A percentile compares a stretch with the other conserved stretches of the same genome.
These are phyloP conservation scores for Chimonanthus salicifolius DNA, from an alignment of 164 flowering plant species.

Conservation along the genomic window DNA sequence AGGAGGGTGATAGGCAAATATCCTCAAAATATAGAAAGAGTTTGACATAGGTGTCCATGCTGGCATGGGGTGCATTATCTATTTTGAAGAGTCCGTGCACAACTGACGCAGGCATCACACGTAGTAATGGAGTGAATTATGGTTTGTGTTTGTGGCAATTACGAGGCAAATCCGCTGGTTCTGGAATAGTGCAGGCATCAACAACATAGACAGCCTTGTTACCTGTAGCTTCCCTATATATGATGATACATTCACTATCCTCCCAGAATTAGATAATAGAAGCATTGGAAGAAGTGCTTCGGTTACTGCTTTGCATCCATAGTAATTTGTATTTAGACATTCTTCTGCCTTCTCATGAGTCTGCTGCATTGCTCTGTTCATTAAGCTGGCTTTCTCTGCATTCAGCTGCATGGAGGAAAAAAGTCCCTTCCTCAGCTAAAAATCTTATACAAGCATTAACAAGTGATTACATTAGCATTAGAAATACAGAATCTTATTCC, in stretches of 20 bases:
- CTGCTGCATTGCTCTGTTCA: slow-evolving; percentile 36
- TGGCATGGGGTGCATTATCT: no score
- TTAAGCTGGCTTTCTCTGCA: slow-evolving; percentile 37
- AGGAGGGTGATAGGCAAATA: no score
- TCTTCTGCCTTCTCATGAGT: slow-evolving; percentile 16
- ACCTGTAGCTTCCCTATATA: slow-evolving; percentile 15
- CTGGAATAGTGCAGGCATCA: no score
- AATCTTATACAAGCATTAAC: background rate
- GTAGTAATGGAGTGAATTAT: no score
- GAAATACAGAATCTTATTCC: background rate
- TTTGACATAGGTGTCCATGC: no score
- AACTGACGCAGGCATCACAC: no score
- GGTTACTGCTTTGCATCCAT: slow-evolving; percentile 22
- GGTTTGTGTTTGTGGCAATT: no score
- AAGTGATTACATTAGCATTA: background rate
- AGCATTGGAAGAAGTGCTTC: slow-evolving; percentile 30
- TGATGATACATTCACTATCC: slow-evolving; percentile 24
- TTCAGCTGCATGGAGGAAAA: slow-evolving; percentile 38
- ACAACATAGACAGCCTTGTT: background rate
- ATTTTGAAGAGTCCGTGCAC: no score
- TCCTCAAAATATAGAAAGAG: no score
- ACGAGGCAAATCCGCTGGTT: no score
- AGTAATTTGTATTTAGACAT: slow-evolving; percentile 25
- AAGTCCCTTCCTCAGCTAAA: background rate
- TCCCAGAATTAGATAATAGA: slow-evolving; percentile 18